A percentile compares a stretch with the other conserved stretches of the same genome.
phyloP scores from a whole-genome alignment of 2,329 filamentous ascomycete genomes.

The Fusarium sp. region DNA sequence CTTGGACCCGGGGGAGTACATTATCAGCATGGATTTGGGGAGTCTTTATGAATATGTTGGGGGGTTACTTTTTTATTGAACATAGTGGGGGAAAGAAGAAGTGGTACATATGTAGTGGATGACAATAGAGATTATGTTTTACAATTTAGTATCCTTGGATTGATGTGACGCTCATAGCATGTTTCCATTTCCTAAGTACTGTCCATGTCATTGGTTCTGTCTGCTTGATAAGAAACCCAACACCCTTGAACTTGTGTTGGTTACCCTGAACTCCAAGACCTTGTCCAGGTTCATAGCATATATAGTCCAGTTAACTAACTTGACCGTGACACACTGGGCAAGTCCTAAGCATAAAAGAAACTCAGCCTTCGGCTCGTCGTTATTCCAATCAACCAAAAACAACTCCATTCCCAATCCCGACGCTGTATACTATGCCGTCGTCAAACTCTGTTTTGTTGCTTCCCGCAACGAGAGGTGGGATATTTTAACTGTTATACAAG shows the following conservation, averaged over 20 bases:
- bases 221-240: background rate
- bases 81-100: background rate
- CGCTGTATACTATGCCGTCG: conserved; percentile 25
- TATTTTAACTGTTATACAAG: conserved; percentile 37
- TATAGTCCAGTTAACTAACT: background rate
- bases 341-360: background rate
- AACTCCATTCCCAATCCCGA: conserved; percentile 33
- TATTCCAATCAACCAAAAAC: conserved; percentile 20
- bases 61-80: background rate
- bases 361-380: background rate
- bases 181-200: background rate
- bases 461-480: conserved; percentile 1
- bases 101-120: conserved; percentile 22
- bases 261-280: background rate
- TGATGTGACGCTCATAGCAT: background rate
- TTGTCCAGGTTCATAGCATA: background rate
- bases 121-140: conserved; percentile 4
- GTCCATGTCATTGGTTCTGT: too few relatives aligned
- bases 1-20: conserved; percentile 17
- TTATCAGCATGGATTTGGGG: conserved; percentile 19
- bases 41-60: background rate
- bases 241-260: too few relatives aligned
- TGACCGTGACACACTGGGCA: background rate
- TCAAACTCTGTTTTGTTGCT: conserved; percentile 10
- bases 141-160: background rate